Evolutionary conservation across 192 early-diverging fungal species (phyloP).

Genomic region (Rhizophagus clarus): DNA sequence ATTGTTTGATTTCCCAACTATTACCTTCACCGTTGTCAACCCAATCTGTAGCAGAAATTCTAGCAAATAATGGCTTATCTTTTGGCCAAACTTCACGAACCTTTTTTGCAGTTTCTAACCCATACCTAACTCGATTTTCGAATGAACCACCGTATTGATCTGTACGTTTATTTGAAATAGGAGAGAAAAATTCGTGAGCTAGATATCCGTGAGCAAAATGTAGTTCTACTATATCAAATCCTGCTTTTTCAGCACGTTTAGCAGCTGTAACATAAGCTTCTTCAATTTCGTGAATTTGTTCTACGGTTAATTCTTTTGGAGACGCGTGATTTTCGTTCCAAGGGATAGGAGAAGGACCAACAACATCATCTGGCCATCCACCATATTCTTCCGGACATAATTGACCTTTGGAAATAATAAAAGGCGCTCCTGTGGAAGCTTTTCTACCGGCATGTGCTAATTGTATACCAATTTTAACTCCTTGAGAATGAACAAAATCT

Average conservation of each 20-base stretch:
- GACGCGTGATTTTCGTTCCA: conserved; percentile 45
- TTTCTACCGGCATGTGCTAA: conserved; percentile 86
- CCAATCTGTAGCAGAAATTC: conserved; percentile 80
- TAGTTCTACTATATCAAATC: conserved; percentile 89
- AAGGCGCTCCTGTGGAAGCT: conserved; percentile 29
- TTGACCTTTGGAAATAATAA: conserved; percentile 16
- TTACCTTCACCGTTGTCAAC: conserved; percentile 47
- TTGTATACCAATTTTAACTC: conserved; percentile 69
- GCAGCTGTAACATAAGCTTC: conserved; percentile 69
- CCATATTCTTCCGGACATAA: conserved; percentile 45
- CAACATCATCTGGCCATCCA: conserved; percentile 76
- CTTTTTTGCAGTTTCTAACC: conserved; percentile 65
- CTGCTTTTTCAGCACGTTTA: conserved; percentile 71
- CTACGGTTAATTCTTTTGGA: conserved; percentile 63
- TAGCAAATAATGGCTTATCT: conserved; percentile 83
- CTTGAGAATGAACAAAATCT: conserved; percentile 63
- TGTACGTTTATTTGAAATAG: conserved; percentile 81
- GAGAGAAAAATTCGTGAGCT: conserved; percentile 77
- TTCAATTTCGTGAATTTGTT: conserved; percentile 67
- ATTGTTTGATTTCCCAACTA: conserved; percentile 76
- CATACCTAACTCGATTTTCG: conserved; percentile 82
- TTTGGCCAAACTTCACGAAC: conserved; percentile 75
- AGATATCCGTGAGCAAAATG: conserved; percentile 93
- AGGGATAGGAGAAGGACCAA: conserved; percentile 61
- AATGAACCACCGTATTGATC: conserved; percentile 92